Evolutionary conservation across 1,284 basidiomycete genomes (phyloP), one percentile per base, ranked within the genome.

Genomic region (Leccinum subatratum): DNA sequence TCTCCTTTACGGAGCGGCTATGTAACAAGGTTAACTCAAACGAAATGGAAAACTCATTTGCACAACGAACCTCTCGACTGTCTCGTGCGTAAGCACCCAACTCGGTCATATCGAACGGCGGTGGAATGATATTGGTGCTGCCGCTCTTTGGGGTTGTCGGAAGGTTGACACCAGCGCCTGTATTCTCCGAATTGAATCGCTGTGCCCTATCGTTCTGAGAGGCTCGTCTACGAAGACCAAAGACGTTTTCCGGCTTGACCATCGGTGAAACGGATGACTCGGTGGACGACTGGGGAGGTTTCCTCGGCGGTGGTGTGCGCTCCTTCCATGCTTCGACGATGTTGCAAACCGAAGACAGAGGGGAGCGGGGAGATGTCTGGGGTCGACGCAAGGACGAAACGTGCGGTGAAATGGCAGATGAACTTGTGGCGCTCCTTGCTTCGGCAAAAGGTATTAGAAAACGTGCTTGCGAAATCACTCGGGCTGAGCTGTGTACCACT

Each of bases 1-100:
- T 88, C 80, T 16, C 94, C 94, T 51, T 93, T 89, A 65, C 91
- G 87, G 9, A 93, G 79, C 2, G 93, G 92, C 94, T 95, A 62
- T 70, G 68, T 66, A 66, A 67, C 66, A 62, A 20, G 56, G 63
- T 72, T 66, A 73, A 65, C 30, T 7, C 6, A 71, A 66, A 82
- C 79, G 51, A 78, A 78, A 63, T 72, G 77, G 67, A 64, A 20
- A 22, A 48, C 2, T 45, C 11, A 42, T 16, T 9, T 32, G 16
- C 42, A 73, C 83, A 75, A 69, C 54, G 14, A 28, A 87, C 86
- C 78, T 87, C 85, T 63, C 76, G 76, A 69, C 73, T 78, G 7
- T 78, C 75, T 32, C 79, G 71, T 34, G 78, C 78, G 61, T 81
- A 83, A 62, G 79, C 77, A 57, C 81, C 81, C 59, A 82, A 70